Evolutionary conservation across 2,329 filamentous ascomycete genomes (phyloP), one percentile per base, ranked within the genome.

Genomic region (Talaromyces sp.): DNA sequence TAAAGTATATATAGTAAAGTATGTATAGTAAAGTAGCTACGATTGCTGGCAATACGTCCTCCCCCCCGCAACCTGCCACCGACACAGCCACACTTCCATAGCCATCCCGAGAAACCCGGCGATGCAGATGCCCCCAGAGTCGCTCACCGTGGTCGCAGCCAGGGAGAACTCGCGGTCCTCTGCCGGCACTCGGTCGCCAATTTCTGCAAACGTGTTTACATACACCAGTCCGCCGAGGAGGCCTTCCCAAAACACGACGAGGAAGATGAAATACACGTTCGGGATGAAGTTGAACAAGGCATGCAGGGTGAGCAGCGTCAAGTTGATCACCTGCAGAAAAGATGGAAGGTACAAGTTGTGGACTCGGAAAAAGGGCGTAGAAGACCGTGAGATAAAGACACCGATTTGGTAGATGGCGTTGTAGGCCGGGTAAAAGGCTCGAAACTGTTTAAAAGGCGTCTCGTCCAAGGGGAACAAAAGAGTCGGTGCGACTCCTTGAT

Each of bases 181-280:
- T 4, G 83, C 79, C 0, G 87, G 86, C 0, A 97, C 87, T 6
- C 88, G 87, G 69, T 97, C 92, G 73, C 92, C 89, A 64, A 99
- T 97, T 72, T 96, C 91, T 0, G 93, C 92, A 75, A 98, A 99
- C 0, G 93, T 96, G 70, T 94, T 96, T 63, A 98, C 93, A 69
- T 99, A 99, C 0, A 98, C 95, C 3, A 92, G 82, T 0, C 95
- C 95, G 0, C 95, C 95, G 0, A 99, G 80, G 12, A 98, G 75
- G 0, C 95, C 95, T 74, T 98, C 95, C 94, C 94, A 98, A 71
- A 98, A 95, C 23, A 97, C 82, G 63, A 98, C 80, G 27, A 85
- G 63, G 70, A 96, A 97, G 1, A 98, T 81, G n/a, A 96, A 69
- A 72, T 92, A 97, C 28, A 97, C 90, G 30, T 81, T 90, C 0